Evolutionary conservation across 768 basidiomycete genomes (phyloP), one percentile per base, ranked within the genome.

Genomic region (Russula compacta): DNA sequence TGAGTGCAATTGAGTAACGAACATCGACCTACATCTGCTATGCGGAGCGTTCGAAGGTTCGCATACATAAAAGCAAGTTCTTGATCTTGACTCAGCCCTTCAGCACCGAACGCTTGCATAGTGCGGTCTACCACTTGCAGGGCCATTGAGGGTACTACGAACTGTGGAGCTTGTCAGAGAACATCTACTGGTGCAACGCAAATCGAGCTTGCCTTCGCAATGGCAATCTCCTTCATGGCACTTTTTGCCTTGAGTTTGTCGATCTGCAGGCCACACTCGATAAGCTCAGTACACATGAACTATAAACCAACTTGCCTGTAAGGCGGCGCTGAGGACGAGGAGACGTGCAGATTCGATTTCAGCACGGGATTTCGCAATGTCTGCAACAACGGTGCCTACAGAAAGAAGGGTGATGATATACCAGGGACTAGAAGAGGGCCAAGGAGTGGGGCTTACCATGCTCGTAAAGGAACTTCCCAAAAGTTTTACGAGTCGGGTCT

Each of bases 61-160:
- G 92, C 89, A 79, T 84, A 98, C 61, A 81, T 79, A 53, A 73
- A 69, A 0, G 95, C 93, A 38, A 99, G 81, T 21, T 83, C 82
- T 39, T 86, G 86, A 68, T 98, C 95, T 74, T 97, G 92, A 24
- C 82, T 89, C 48, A 99, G 76, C 38, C 97, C 97, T 73, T 98
- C 95, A n/a, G 94, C 97, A 55, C 97, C 97, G 68, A 88, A 93
- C 0, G 89, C 78, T 76, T 99, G 97, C 53, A 98, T 98, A 2
- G 93, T 88, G n/a, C 93, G 86, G 74, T 99, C 97, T 42, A 98
- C 79, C 49, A 99, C 88, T 24, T 77, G 75, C 51, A 90, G 78
- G 0, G 94, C 95, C 89, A 95, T 92, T 0, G 81, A 80, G 12
- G 97, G 97, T 11, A 98, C 92, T 40, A 93, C 86, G 68, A 97